Evolutionary conservation across 768 basidiomycete species (phyloP).

Genomic region (Amanita fuliginea): DNA sequence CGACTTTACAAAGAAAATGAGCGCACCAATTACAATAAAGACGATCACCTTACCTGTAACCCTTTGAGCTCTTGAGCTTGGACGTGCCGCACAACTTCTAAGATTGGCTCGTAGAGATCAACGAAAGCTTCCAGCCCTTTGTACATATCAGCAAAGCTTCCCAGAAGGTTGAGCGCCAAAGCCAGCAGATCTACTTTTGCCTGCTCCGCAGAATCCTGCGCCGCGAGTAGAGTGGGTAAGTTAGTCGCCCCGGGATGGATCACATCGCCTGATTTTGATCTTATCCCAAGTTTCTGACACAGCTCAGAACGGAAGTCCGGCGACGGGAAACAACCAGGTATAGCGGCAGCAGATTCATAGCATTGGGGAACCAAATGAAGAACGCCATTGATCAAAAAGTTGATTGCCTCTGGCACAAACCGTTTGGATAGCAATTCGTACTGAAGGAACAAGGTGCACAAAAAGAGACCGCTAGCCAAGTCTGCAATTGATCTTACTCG

Average conservation of each 20-base stretch:
- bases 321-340: conserved; percentile 64
- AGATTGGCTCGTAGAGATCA: conserved; percentile 70
- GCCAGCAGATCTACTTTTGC: conserved; percentile 64
- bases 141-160: conserved; percentile 64
- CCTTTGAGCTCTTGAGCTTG: conserved; percentile 31
- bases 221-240: conserved; percentile 30
- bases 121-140: conserved; percentile 73
- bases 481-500: conserved; percentile 69
- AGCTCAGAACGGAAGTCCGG: conserved; percentile 54
- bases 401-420: conserved; percentile 80
- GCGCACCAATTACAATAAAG: conserved; percentile 1
- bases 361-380: conserved; percentile 63
- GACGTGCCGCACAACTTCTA: conserved; percentile 44
- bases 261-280: conserved; percentile 30
- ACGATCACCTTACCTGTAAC: conserved; percentile 38
- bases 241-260: conserved; percentile 32
- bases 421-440: conserved; percentile 82
- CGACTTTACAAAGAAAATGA: conserved; percentile 26
- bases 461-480: conserved; percentile 77
- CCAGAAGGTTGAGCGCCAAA: conserved; percentile 50
- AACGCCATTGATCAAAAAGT: conserved; percentile 64
- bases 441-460: conserved; percentile 76
- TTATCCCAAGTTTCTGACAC: conserved; percentile 26
- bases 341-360: conserved; percentile 28
- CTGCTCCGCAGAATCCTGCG: conserved; percentile 37